These are phyloP conservation scores for Dunaliella salina DNA, from an alignment of 163 green algal species.

Conservation along the genomic window DNA sequence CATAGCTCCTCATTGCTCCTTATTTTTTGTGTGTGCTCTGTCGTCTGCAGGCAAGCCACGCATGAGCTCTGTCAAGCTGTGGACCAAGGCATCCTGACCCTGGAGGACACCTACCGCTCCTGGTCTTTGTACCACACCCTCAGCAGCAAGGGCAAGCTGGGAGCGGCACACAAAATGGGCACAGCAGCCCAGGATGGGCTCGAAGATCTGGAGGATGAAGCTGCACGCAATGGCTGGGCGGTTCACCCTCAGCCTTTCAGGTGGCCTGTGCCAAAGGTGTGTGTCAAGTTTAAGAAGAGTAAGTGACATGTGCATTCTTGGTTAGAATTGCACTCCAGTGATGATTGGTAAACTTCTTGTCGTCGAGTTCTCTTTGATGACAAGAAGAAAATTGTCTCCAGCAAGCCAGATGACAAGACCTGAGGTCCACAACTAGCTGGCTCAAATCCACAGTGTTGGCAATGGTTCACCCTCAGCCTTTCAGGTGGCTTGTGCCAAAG, in stretches of 20 bases:
- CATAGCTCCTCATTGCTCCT: background rate
- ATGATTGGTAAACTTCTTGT: too few species aligned
- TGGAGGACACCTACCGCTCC: background rate
- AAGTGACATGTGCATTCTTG: too few species aligned
- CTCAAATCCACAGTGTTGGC: too few species aligned
- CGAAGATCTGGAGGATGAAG: constrained; percentile 14
- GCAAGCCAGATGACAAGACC: too few species aligned
- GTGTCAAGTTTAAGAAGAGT: too few species aligned
- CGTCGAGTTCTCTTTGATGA: too few species aligned
- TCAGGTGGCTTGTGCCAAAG: constrained; percentile 6
- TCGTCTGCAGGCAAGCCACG: background rate
- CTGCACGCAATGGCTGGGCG: constrained; percentile 37
- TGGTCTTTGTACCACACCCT: background rate
- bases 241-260: constrained; percentile 49
- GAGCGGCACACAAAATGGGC: background rate
- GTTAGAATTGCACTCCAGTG: too few species aligned
- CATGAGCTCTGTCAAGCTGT: background rate
- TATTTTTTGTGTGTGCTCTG: background rate
- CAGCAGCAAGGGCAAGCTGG: background rate
- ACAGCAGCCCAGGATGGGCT: background rate
- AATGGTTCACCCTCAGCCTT: background rate
- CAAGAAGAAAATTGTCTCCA: too few species aligned
- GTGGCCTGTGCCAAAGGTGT: constrained; percentile 45
- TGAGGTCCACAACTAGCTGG: too few species aligned
- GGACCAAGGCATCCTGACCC: background rate